A percentile compares a stretch with the other conserved stretches of the same genome.
These are phyloP conservation scores for Globisporangium acanthophoron DNA, from an alignment of 352 stramenopile genomes.

Conservation along the genomic window DNA sequence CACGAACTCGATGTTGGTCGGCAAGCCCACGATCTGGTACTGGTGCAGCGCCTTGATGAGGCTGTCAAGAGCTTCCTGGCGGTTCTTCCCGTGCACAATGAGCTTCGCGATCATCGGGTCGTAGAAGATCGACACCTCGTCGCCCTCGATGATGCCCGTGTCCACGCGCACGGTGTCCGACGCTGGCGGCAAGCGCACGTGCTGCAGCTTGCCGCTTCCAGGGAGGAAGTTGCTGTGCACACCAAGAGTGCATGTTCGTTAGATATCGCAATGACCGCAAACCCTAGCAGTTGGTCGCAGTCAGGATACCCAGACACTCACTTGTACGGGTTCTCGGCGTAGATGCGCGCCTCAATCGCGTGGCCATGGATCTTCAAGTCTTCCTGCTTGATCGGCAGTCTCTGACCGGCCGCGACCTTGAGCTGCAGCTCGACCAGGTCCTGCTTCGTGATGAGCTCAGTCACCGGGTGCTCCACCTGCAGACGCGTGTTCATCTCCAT, in stretches of 20 bases:
- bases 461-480: constrained; percentile 93
- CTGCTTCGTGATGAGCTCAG: constrained; percentile 87
- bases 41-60: constrained; percentile 82
- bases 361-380: constrained; percentile 87
- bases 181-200: constrained; percentile 68
- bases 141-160: constrained; percentile 84
- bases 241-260: neutral
- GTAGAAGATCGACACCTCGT: constrained; percentile 92
- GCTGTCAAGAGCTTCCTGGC: constrained; percentile 75
- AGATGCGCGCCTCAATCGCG: constrained; percentile 92
- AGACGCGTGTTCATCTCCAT: constrained; percentile 97
- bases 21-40: constrained; percentile 91
- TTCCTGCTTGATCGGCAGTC: constrained; percentile 85
- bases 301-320: constrained; percentile 20
- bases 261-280: neutral
- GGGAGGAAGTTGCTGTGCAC: constrained; percentile 83
- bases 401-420: constrained; percentile 89
- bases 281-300: neutral
- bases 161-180: constrained; percentile 84
- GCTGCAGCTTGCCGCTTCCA: constrained; percentile 81
- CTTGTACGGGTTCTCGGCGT: constrained; percentile 92
- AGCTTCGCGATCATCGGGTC: constrained; percentile 94
- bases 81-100: constrained; percentile 87
- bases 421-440: constrained; percentile 94
- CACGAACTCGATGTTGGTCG: constrained; percentile 94